Conservation (phyloP, 495 filamentous ascomycete species). For the Neurospora sublineolata region DNA sequence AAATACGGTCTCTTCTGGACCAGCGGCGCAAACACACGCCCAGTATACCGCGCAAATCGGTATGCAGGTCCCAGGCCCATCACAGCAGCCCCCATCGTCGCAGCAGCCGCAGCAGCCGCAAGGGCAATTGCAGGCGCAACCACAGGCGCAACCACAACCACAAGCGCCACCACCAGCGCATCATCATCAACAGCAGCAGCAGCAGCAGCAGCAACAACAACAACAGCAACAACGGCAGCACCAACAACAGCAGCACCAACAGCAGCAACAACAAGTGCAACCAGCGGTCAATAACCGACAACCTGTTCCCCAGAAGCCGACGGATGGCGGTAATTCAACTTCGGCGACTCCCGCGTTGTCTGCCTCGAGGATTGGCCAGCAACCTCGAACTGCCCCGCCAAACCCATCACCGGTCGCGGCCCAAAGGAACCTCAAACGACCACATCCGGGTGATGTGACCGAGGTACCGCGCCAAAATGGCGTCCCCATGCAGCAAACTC, state of each 20-base stretch:
- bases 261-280: neutral
- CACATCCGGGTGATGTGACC: constrained; percentile 49
- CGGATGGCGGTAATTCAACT: constrained; percentile 6
- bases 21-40: neutral
- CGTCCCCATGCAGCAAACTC: constrained; percentile 23
- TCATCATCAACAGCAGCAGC: constrained; percentile 8
- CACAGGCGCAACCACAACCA: neutral
- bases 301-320: constrained; percentile 1
- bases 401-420: constrained; percentile 14
- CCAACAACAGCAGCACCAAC: neutral
- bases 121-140: constrained; percentile 6
- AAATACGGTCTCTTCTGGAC: neutral
- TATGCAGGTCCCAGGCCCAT: constrained; percentile 13
- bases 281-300: neutral
- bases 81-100: neutral
- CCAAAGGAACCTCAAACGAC: constrained; percentile 40
- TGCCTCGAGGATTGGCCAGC: constrained; percentile 4
- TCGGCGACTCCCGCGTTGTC: constrained; percentile 3
- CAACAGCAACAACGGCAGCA: neutral
- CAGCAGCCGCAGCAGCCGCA: constrained; percentile 21
- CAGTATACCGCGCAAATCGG: constrained; percentile 8
- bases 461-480: constrained; percentile 41
- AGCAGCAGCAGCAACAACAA: constrained; percentile 1
- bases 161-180: neutral
- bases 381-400: constrained; percentile 2